A percentile compares a stretch with the other conserved stretches of the same genome.
Evolutionary conservation across 2,329 filamentous ascomycete species (phyloP).

Genomic region (Colletotrichum higginsianum): DNA sequence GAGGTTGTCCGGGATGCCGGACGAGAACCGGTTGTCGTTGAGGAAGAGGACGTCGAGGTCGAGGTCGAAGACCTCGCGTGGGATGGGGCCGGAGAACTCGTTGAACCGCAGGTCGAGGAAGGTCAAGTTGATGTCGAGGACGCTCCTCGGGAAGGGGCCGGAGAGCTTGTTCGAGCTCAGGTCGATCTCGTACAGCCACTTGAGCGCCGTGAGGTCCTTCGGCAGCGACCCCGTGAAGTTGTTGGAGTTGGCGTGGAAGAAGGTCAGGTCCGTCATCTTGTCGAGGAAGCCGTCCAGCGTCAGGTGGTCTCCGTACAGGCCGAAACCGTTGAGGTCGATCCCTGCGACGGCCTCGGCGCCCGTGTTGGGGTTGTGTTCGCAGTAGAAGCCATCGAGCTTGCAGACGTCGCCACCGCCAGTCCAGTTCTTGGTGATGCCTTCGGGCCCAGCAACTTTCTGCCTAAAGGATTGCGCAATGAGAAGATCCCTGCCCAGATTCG

Average conservation of each 20-base stretch:
- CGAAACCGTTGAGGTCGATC: constrained; percentile 17
- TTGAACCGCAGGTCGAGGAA: constrained; percentile 26
- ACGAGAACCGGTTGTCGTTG: constrained; percentile 27
- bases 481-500: constrained; percentile 24
- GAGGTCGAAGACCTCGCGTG: constrained; percentile 11
- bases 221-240: constrained; percentile 20
- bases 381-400: constrained; percentile 24
- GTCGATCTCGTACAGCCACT: constrained; percentile 22
- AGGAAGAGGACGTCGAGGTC: constrained; percentile 26
- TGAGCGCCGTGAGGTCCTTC: constrained; percentile 15
- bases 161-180: constrained; percentile 21
- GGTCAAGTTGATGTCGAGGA: constrained; percentile 11
- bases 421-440: constrained; percentile 19
- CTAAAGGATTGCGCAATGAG: constrained; percentile 7
- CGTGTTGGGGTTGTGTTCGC: constrained; percentile 18
- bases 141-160: constrained; percentile 1
- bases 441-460: constrained; percentile 13
- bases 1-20: constrained; percentile 21
- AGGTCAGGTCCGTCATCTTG: constrained; percentile 27
- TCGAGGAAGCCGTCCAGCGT: constrained; percentile 23
- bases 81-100: constrained; percentile 15
- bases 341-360: constrained; percentile 1
- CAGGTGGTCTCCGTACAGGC: constrained; percentile 8
- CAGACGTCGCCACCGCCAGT: constrained; percentile 10
- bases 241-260: constrained; percentile 31